phyloP scores from a whole-genome alignment of 192 early-diverging fungal species.

The Funneliformis geosporum region DNA sequence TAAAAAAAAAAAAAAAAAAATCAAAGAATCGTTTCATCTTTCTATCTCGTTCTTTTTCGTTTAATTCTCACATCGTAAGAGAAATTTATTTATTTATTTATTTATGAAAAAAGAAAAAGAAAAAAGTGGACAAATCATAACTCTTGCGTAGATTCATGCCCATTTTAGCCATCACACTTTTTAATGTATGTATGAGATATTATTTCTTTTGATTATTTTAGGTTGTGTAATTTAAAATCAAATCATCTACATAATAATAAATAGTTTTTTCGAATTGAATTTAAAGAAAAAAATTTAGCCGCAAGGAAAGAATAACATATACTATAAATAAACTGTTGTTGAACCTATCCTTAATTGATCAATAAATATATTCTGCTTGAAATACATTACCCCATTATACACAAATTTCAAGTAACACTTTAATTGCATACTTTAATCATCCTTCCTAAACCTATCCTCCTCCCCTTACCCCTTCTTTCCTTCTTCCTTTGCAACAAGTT shows the following conservation, averaged over 20 bases:
- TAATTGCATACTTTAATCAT: background rate
- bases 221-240: background rate
- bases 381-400: background rate
- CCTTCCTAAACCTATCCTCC: background rate
- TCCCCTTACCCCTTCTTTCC: background rate
- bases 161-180: too few relatives aligned
- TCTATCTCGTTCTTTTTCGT: too few relatives aligned
- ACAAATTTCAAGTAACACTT: background rate
- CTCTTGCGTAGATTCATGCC: too few relatives aligned
- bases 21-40: too few relatives aligned
- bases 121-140: too few relatives aligned
- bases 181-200: too few relatives aligned
- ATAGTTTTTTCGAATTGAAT: background rate
- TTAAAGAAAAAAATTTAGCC: background rate
- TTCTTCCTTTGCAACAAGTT: background rate
- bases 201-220: background rate
- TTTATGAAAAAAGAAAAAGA: too few relatives aligned
- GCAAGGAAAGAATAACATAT: background rate
- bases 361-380: background rate
- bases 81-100: too few relatives aligned
- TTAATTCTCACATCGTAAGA: too few relatives aligned
- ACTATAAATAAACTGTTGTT: background rate
- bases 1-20: too few relatives aligned
- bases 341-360: background rate
- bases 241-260: background rate